Evolutionary conservation across 345 rosid species (phyloP), one percentile per base, ranked within the genome.

Genomic region (Eucalyptus curtisii): DNA sequence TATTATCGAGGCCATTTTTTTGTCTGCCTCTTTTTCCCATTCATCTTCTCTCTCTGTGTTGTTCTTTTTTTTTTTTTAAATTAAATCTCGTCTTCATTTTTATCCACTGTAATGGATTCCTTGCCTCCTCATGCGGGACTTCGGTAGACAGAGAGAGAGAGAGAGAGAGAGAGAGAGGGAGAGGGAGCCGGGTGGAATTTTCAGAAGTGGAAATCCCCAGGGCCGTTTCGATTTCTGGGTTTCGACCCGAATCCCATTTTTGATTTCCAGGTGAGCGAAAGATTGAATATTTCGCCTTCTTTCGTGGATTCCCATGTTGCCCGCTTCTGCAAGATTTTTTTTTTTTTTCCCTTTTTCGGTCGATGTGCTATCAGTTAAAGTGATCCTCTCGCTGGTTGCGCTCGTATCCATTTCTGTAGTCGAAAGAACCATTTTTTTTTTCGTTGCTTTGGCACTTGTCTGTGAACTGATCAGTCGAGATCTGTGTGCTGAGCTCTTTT

Each of bases 111-210:
- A 17, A 53, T 84, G 87, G 76, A 89, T 91, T 47, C 90, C 87
- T 91, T 91, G 89, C 93, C 91, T 82, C 87, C 86, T 45, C 87
- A 11, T 84, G 89, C 87, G 91, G 91, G 64, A 49, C 87, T 88
- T 86, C 44, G 30, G 68, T 48, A 76, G 84, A 76, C 3, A n/a
- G 76, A 64, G 19, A 61, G 68, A 59, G 68, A 61, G 40, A 37
- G 80, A 71, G 81, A 9, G 81, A 33, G 24, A 13, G 20, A 4
- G 25, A 7, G 80, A 33, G 64, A 57, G 61, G 3, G n/a, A 25
- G 66, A 5, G 13, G 45, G 13, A 24, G 45, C 55, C 1, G 19
- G 47, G 82, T 40, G 82, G 47, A 40, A 76, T 16, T 59, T 24
- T 8, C 44, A 22, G 45, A n/a, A 80, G 52, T 49, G 90, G 90